Evolutionary conservation across 306 rosid species (phyloP), one percentile per base, ranked within the genome.

Genomic region (Cicer yamashitae): DNA sequence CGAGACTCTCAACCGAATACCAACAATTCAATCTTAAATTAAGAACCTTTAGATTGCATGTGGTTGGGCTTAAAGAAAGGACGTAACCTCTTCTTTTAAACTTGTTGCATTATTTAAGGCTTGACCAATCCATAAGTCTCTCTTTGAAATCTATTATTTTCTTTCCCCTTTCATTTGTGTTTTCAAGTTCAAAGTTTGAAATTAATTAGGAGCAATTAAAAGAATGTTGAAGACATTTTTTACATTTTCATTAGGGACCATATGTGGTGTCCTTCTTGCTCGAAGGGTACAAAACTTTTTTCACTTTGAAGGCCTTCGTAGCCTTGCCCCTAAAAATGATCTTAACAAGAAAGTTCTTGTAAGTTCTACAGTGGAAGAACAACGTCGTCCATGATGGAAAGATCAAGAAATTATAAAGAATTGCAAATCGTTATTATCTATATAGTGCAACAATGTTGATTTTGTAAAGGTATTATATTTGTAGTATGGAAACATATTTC

Each of bases 181-280:
- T 66, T 73, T 56, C 3, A 37, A 15, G 6, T 2, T 37, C 22
- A 2, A 57, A 66, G 60, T 25, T 30, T 66, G 10, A 62, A 66
- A 47, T 37, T 3, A 34, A 51, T 34, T 53, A 44, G 57, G 7
- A 73, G 46, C 46, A 15, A 79, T 14, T 9, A 30, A 17, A 39
- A 66, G 7, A 1, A 81, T 76, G 84, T 22, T 81, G 57, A 81
- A 18, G 68, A 7, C 81, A 76, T 1, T 81, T 62, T 63, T 76
- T n/a, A 70, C 69, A 44, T 81, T 81, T 70, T 62, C 84, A 43
- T 37, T 75, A 48, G 84, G 81, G 44, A 70, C 81, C 40, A 53
- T 76, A 67, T 81, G 72, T 46, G 84, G 84, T 7, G 48, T 76
- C n/a, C 17, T 62, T 45, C 14, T 81, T 7, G 12, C 64, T n/a